These are phyloP conservation scores for Auricularia heimuer DNA, from an alignment of 768 basidiomycete genomes.

Conservation along the genomic window DNA sequence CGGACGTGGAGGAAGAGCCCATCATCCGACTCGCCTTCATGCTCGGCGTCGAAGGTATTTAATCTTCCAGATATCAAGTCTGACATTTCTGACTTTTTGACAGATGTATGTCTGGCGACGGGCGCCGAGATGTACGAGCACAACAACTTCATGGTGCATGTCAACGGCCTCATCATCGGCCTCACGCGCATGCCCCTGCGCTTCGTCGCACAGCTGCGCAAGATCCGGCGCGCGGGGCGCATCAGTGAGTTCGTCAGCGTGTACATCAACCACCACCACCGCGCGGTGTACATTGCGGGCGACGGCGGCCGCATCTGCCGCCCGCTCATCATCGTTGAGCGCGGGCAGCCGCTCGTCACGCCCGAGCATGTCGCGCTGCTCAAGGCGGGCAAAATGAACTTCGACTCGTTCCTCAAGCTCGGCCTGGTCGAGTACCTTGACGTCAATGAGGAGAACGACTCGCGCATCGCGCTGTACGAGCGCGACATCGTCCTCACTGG, in stretches of 20 bases:
- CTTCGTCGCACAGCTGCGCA: conserved; percentile 87
- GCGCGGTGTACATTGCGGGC: conserved; percentile 88
- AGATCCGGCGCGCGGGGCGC: conserved; percentile 81
- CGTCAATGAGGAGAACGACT: conserved; percentile 98
- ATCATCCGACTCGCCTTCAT: conserved; percentile 82
- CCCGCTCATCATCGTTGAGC: conserved; percentile 93
- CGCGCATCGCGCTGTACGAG: conserved; percentile 92
- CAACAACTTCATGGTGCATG: conserved; percentile 88
- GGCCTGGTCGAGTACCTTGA: conserved; percentile 97
- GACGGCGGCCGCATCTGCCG: conserved; percentile 98
- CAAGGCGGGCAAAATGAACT: conserved; percentile 66
- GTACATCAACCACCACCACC: conserved; percentile 93
- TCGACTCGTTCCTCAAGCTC: conserved; percentile 87
- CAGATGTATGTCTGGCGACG: conserved; percentile 80
- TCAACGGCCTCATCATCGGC: conserved; percentile 94
- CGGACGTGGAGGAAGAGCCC: conserved; percentile 94
- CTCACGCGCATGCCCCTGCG: conserved; percentile 75
- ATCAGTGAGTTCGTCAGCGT: conserved; percentile 95
- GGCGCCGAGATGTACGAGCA: conserved; percentile 95
- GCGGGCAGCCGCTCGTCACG: conserved; percentile 63
- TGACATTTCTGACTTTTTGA: conserved; percentile 8
- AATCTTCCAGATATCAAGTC: background rate
- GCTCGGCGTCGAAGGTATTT: conserved; percentile 91
- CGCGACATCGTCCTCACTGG: conserved; percentile 56
- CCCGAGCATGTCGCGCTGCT: conserved; percentile 75